These are phyloP conservation scores for Sungouiozyma intestinalis DNA, from an alignment of 805 yeast species.

Conservation along the genomic window DNA sequence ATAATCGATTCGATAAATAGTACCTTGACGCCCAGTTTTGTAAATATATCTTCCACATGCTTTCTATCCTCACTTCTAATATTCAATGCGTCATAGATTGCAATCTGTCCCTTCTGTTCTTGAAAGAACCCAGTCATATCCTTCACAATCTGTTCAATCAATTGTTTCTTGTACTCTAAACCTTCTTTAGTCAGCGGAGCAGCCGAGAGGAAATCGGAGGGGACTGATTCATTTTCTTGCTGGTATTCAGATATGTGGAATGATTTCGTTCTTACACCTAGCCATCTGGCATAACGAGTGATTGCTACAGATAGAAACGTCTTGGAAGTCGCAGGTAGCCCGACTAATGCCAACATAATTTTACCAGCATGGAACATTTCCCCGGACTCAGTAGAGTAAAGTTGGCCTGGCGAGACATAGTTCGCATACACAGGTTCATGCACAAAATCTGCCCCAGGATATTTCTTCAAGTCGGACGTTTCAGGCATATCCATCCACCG, in stretches of 20 bases:
- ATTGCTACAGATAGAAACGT: slow-evolving; percentile 86
- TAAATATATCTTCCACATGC: slow-evolving; percentile 45
- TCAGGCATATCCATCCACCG: slow-evolving; percentile 31
- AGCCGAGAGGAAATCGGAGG: slow-evolving; percentile 62
- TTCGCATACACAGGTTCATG: slow-evolving; percentile 36
- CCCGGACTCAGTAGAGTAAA: slow-evolving; percentile 88
- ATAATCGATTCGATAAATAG: slow-evolving; percentile 82
- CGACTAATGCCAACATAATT: slow-evolving; percentile 77
- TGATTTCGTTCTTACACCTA: slow-evolving; percentile 86
- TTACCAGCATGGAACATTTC: slow-evolving; percentile 92
- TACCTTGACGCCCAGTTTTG: slow-evolving; percentile 54
- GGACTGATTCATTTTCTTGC: slow-evolving; percentile 41
- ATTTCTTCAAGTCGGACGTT: not conserved
- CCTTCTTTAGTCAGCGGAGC: slow-evolving; percentile 40
- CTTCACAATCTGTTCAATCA: slow-evolving; percentile 51
- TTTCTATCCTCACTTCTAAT: slow-evolving; percentile 62
- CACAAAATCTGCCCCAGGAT: slow-evolving; percentile 42
- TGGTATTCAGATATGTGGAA: slow-evolving; percentile 91
- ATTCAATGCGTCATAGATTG: slow-evolving; percentile 91
- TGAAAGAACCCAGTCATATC: slow-evolving; percentile 67
- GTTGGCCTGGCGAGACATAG: slow-evolving; percentile 81
- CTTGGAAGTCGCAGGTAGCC: slow-evolving; percentile 93
- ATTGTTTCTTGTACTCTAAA: slow-evolving; percentile 41
- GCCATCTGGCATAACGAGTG: slow-evolving; percentile 88
- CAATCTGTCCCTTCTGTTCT: slow-evolving; percentile 81